Percentiles rank a stretch among this genome's conserved stretches.
Evolutionary conservation across 1,284 basidiomycete genomes (phyloP).

Genomic region (Trichosporon sp.): DNA sequence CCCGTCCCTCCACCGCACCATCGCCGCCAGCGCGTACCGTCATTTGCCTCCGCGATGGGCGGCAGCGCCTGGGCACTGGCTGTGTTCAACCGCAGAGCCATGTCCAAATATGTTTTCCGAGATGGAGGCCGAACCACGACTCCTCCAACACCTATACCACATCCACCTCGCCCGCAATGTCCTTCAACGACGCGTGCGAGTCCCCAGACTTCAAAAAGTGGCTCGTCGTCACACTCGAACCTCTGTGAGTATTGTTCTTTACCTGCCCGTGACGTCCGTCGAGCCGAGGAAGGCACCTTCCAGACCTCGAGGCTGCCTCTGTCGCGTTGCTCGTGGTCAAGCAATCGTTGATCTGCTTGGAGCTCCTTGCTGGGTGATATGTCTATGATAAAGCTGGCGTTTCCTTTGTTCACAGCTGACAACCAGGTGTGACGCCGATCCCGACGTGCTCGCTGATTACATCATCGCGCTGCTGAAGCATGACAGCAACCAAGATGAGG

Average conservation of each 20-base stretch:
- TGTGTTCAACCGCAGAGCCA: neutral
- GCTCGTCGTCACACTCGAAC: conserved; percentile 80
- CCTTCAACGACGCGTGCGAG: conserved; percentile 45
- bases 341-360: neutral
- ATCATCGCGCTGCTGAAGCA: conserved; percentile 92
- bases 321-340: neutral
- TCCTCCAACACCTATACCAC: neutral
- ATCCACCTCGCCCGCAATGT: conserved; percentile 34
- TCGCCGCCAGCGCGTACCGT: neutral
- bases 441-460: conserved; percentile 89
- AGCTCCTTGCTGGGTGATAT: neutral
- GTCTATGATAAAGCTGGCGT: neutral
- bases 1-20: neutral
- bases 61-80: neutral
- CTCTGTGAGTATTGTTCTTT: conserved; percentile 66
- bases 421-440: conserved; percentile 89
- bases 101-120: conserved; percentile 16
- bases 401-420: neutral
- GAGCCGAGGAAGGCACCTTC: neutral
- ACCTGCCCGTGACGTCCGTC: neutral
- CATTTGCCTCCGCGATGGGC: neutral
- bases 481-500: conserved; percentile 69
- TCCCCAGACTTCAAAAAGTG: conserved; percentile 61
- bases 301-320: neutral
- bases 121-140: neutral